phyloP scores from a whole-genome alignment of 768 basidiomycete species.

The Boletus subparvulus region DNA sequence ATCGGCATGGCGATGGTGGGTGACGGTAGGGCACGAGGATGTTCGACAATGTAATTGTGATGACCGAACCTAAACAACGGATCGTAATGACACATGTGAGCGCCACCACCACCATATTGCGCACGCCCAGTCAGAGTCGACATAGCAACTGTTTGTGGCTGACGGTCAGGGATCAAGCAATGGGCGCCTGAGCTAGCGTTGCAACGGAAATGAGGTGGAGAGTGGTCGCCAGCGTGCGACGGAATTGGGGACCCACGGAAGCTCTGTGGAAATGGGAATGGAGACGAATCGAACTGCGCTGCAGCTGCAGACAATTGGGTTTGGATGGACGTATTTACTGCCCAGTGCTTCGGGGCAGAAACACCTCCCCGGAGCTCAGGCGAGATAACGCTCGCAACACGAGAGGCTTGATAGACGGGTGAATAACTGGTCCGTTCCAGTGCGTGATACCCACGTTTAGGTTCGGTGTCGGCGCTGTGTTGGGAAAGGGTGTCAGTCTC shows the following conservation, averaged over 20 bases:
- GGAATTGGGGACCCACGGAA: not conserved
- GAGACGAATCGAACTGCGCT: not conserved
- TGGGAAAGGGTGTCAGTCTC: slow-evolving; percentile 6
- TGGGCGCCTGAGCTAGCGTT: not conserved
- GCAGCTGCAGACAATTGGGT: not conserved
- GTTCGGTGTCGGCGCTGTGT: slow-evolving; percentile 3
- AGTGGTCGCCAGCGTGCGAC: not conserved
- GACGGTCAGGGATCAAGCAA: not conserved
- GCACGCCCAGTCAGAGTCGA: not conserved
- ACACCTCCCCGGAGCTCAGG: not conserved
- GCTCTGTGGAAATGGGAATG: not conserved
- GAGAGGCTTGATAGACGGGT: not conserved
- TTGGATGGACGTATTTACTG: not conserved
- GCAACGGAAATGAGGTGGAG: not conserved
- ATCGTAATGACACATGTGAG: not conserved
- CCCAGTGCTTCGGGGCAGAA: not conserved
- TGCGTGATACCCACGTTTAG: not conserved
- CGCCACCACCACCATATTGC: not conserved
- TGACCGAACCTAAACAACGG: not conserved
- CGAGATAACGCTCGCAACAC: not conserved
- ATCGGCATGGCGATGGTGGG: slow-evolving; percentile 3
- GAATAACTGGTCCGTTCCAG: not conserved
- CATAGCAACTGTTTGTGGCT: not conserved
- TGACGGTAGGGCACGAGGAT: not conserved
- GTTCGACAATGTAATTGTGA: not conserved